Percentiles rank a stretch among this genome's conserved stretches.
phyloP scores from a whole-genome alignment of 2,329 filamentous ascomycete genomes.

The Seiridium unicorne region DNA sequence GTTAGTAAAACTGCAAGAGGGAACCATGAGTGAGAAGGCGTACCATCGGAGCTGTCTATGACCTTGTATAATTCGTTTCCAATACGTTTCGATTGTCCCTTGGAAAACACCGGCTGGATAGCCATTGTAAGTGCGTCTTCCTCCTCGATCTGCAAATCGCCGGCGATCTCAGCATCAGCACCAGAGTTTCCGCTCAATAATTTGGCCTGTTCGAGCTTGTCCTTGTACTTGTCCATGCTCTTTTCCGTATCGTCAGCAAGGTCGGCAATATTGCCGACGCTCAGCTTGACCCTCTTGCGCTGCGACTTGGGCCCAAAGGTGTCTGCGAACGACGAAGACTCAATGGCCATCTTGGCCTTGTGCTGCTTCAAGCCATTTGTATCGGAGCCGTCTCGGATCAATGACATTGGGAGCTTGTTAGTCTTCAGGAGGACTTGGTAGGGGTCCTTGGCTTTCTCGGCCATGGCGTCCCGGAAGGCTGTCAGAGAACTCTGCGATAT shows the following conservation, averaged over 20 bases:
- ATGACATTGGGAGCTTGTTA: slow-evolving; percentile 94
- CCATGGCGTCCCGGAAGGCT: slow-evolving; percentile 88
- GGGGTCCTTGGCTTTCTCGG: slow-evolving; percentile 84
- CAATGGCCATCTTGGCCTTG: slow-evolving; percentile 88
- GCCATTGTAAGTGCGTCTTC: slow-evolving; percentile 57
- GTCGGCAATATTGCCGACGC: slow-evolving; percentile 77
- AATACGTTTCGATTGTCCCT: slow-evolving; percentile 68
- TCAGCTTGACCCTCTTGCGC: slow-evolving; percentile 87
- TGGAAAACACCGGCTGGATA: slow-evolving; percentile 86
- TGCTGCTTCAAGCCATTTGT: slow-evolving; percentile 89
- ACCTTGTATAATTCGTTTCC: slow-evolving; percentile 11
- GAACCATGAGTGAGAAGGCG: not conserved
- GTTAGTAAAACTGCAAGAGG: slow-evolving; percentile 3
- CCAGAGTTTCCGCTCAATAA: slow-evolving; percentile 71
- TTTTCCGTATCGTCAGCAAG: slow-evolving; percentile 77
- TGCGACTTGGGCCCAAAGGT: slow-evolving; percentile 94
- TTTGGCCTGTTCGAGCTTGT: slow-evolving; percentile 75
- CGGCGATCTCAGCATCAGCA: slow-evolving; percentile 44
- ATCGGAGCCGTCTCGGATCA: slow-evolving; percentile 78
- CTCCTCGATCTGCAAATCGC: slow-evolving; percentile 31
- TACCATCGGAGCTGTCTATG: not conserved
- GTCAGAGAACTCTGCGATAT: slow-evolving; percentile 87
- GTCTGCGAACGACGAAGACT: slow-evolving; percentile 80
- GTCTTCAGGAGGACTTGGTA: slow-evolving; percentile 94
- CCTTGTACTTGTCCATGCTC: slow-evolving; percentile 78